phyloP scores from a whole-genome alignment of 768 basidiomycete genomes.

The Psilocybe tampanensis region DNA sequence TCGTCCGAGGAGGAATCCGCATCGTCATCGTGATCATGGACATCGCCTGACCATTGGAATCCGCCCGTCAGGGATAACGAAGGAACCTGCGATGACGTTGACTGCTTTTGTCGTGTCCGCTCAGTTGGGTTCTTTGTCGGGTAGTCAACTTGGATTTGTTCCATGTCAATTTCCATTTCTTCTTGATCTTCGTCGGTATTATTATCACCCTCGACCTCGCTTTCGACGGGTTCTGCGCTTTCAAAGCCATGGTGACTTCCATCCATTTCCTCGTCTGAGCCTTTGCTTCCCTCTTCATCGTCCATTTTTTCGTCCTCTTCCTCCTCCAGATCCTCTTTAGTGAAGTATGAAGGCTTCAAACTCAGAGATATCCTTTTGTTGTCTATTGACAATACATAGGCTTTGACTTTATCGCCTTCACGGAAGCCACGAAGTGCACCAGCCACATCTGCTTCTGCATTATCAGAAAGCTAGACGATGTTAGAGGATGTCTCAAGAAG shows the following conservation, averaged over 20 bases:
- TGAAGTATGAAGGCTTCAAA: constrained; percentile 88
- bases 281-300: constrained; percentile 25
- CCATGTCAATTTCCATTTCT: constrained; percentile 49
- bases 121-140: constrained; percentile 12
- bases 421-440: constrained; percentile 82
- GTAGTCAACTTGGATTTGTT: constrained; percentile 29
- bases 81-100: constrained; percentile 23
- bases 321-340: constrained; percentile 58
- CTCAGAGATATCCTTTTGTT: constrained; percentile 81
- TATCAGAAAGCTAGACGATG: constrained; percentile 78
- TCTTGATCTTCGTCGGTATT: constrained; percentile 30
- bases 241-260: constrained; percentile 5
- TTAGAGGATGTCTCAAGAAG: not conserved
- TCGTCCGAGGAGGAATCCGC: constrained; percentile 43
- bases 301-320: constrained; percentile 26
- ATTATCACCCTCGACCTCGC: constrained; percentile 27
- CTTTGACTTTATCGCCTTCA: constrained; percentile 86
- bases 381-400: constrained; percentile 72
- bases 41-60: constrained; percentile 70
- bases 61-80: constrained; percentile 59
- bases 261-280: constrained; percentile 7
- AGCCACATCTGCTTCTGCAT: constrained; percentile 75
- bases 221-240: constrained; percentile 13
- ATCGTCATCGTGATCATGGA: constrained; percentile 36
- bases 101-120: constrained; percentile 11